phyloP scores from a whole-genome alignment of 108 stramenopile species.

The Cyclotella baltica region DNA sequence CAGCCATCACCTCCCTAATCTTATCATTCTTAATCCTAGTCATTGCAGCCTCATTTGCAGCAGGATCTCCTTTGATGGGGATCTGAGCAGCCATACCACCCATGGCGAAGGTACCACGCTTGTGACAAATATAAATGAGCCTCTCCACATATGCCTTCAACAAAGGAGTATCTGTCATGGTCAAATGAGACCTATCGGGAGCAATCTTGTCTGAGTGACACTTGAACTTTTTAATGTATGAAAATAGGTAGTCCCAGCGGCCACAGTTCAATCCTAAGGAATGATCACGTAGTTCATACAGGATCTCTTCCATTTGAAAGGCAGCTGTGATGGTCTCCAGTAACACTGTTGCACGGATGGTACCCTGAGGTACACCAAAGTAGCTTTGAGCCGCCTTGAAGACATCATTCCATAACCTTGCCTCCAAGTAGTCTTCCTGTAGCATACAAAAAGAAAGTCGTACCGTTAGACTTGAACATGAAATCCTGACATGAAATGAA shows the following conservation, averaged over 20 bases:
- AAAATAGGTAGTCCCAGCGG: slow-evolving; percentile 96
- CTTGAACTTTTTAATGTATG: slow-evolving; percentile 93
- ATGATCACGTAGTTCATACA: slow-evolving; percentile 94
- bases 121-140: slow-evolving; percentile 93
- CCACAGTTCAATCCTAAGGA: slow-evolving; percentile 95
- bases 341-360: slow-evolving; percentile 89
- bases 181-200: slow-evolving; percentile 88
- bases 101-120: slow-evolving; percentile 95
- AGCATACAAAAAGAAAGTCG: not conserved
- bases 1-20: slow-evolving; percentile 87
- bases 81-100: slow-evolving; percentile 95
- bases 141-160: slow-evolving; percentile 91
- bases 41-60: slow-evolving; percentile 82
- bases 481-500: not conserved
- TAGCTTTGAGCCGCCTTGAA: slow-evolving; percentile 84
- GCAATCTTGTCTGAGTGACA: slow-evolving; percentile 77
- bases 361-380: slow-evolving; percentile 84
- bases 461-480: not conserved
- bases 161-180: slow-evolving; percentile 89
- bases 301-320: slow-evolving; percentile 96
- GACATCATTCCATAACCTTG: slow-evolving; percentile 94
- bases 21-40: slow-evolving; percentile 87
- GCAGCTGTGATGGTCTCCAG: slow-evolving; percentile 96
- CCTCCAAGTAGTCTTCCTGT: slow-evolving; percentile 85
- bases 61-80: slow-evolving; percentile 88